Evolutionary conservation across 2,329 filamentous ascomycete genomes (phyloP), one percentile per base, ranked within the genome.

Genomic region (Plenodomus lindquistii): DNA sequence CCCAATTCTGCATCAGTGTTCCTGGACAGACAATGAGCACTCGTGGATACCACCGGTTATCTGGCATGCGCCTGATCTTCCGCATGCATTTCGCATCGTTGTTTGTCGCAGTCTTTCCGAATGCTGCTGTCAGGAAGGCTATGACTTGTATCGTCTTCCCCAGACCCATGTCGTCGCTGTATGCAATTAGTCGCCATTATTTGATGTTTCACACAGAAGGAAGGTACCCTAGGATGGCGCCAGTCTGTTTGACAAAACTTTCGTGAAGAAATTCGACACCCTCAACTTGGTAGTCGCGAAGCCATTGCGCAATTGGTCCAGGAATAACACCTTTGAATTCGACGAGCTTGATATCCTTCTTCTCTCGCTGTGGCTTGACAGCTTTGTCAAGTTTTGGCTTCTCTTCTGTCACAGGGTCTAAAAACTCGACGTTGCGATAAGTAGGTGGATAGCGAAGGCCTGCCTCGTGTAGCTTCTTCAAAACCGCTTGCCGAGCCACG

Each of bases 101-200:
- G 68, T 92, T 87, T 60, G 96, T 93, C 1, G 86, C 93, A 1
- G 89, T 95, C 74, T 99, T 99, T 7, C 94, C 94, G 68, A 96
- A 99, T 0, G 91, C 92, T 1, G 86, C 91, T 0, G 91, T 89
- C 18, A 99, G 77, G 57, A 99, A 97, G 0, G 92, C 89, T 48
- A 91, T 94, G 20, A 99, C 90, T 71, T 99, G 94, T 2, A 99
- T 90, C 0, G 94, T 99, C 73, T 99, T 99, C 0, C 94, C 94
- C 24, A 99, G 74, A 17, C 94, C 94, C 94, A 99, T 99, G 65
- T 99, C 94, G 66, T 99, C 94, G 2, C 93, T 31, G 27, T 31
- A 4, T 8, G 11, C 11, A 31, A 13, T 31, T 15, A 31, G 27
- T 13, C 6, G 15, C 15, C 4, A 15, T 24, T 10, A 31, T 31